These are phyloP conservation scores for Echinosophora koreensis DNA, from an alignment of 306 rosid species.

Conservation along the genomic window DNA sequence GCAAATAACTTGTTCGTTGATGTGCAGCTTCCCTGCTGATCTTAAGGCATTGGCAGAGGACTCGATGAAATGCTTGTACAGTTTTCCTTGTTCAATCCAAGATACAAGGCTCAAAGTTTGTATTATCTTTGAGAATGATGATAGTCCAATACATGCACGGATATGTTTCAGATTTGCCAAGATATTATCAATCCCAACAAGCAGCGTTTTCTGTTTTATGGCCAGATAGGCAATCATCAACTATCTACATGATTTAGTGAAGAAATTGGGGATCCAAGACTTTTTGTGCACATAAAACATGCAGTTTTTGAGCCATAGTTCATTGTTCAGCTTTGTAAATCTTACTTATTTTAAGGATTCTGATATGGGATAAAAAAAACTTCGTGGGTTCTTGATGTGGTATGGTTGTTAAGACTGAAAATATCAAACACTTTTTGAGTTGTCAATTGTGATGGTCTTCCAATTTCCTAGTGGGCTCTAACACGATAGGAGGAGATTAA, in stretches of 20 bases:
- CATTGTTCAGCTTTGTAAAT: not conserved
- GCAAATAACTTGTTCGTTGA: not conserved
- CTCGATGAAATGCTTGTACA: slow-evolving; percentile 26
- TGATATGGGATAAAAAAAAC: too few relatives aligned
- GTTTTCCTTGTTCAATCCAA: slow-evolving; percentile 20
- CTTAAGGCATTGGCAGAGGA: slow-evolving; percentile 2
- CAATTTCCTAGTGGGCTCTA: too few relatives aligned
- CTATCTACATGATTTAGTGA: not conserved
- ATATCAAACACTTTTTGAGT: too few relatives aligned
- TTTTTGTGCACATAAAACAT: not conserved
- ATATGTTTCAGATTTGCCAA: too few relatives aligned
- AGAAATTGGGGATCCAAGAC: not conserved
- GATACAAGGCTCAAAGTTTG: not conserved
- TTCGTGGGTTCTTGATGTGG: too few relatives aligned
- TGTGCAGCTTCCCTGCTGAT: not conserved
- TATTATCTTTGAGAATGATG: not conserved
- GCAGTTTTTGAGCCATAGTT: not conserved
- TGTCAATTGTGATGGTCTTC: too few relatives aligned
- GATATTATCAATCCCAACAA: not conserved
- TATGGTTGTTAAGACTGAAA: too few relatives aligned
- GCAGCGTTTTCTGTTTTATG: slow-evolving; percentile 2
- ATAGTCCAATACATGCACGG: not conserved
- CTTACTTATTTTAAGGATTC: too few relatives aligned
- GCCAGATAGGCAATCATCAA: not conserved
- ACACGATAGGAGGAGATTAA: too few relatives aligned